Evolutionary conservation across 352 stramenopile species (phyloP), one percentile per base, ranked within the genome.

Genomic region (Phytophthora idaei): DNA sequence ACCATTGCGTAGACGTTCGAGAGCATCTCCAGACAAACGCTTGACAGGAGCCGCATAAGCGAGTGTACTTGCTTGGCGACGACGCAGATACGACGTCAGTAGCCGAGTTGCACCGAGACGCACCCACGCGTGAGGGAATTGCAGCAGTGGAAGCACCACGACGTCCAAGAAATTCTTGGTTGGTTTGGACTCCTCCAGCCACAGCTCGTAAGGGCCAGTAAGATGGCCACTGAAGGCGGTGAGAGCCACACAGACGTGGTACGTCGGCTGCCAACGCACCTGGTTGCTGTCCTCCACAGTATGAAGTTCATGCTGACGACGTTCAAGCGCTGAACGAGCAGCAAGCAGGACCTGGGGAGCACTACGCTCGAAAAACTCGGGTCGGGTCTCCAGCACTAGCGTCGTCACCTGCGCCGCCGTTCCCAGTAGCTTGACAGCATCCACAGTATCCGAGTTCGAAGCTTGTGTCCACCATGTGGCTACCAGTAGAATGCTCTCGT

Each of bases 401-500:
- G 69, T 69, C 14, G 81, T 94, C 15, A 95, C 83, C 50, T 95
- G 87, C 1, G 89, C 87, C 0, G 89, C 86, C 2, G 86, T 83
- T 41, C 69, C 78, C 21, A 93, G 56, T 4, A 97, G 66, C 63
- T 92, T 93, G 2, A 80, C 60, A 7, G 63, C 64, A 53, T 77
- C 68, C 10, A 49, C 51, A 42, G 47, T 45, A 70, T 92, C 78
- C 56, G 73, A 66, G 14, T 66, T 67, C 14, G 73, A 60, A 49
- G 69, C 56, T 55, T 80, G 71, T 25, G 55, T 65, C 81, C 91
- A 98, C 95, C 96, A 98, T 46, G 87, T 89, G 15, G 75, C 76
- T 12, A 95, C 78, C 45, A 98, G 90, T 27, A 89, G 82, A 61
- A 97, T 87, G 32, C 92, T 91, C 34, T 90, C 83, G 77, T 97